A percentile compares a stretch with the other conserved stretches of the same genome.
Evolutionary conservation across 2,329 filamentous ascomycete species (phyloP).

Genomic region (Sporothrix euskadiensis): DNA sequence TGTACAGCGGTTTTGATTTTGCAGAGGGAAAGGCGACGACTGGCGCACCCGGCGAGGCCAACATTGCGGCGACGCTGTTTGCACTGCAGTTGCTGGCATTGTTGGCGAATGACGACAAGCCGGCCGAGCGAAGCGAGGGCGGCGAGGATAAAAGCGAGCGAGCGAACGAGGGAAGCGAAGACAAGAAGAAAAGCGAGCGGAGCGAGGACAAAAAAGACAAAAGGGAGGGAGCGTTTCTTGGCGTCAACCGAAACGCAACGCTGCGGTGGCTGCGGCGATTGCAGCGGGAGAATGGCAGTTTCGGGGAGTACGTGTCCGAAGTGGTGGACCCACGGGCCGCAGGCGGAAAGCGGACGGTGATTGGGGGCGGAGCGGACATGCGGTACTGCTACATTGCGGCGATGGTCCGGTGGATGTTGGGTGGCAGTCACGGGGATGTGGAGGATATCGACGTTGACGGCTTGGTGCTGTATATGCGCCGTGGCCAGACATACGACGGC

Average conservation of each 20-base stretch:
- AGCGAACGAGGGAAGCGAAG: conserved; percentile 36
- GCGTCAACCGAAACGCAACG: conserved; percentile 67
- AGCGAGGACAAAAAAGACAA: neutral
- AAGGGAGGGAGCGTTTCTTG: conserved; percentile 50
- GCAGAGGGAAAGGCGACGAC: conserved; percentile 48
- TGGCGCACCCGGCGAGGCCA: conserved; percentile 56
- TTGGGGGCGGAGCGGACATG: conserved; percentile 82
- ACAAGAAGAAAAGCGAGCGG: neutral
- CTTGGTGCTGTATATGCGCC: conserved; percentile 68
- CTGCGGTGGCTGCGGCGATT: conserved; percentile 72
- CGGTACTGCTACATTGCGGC: conserved; percentile 85
- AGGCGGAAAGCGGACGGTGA: conserved; percentile 41
- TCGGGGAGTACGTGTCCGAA: conserved; percentile 75
- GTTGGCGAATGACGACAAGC: conserved; percentile 39
- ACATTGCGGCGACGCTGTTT: conserved; percentile 86
- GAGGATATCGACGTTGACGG: conserved; percentile 73
- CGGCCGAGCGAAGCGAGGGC: neutral
- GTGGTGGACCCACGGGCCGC: conserved; percentile 28
- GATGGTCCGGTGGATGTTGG: conserved; percentile 72
- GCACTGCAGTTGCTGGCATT: conserved; percentile 72
- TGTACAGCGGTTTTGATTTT: conserved; percentile 37
- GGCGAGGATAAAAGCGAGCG: neutral
- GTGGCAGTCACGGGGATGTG: conserved; percentile 53
- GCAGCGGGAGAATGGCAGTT: conserved; percentile 84
- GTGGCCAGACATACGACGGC: conserved; percentile 72